Conservation (phyloP, 176 grass and related monocot genomes). For the Hyparrhenia diplandra region DNA sequence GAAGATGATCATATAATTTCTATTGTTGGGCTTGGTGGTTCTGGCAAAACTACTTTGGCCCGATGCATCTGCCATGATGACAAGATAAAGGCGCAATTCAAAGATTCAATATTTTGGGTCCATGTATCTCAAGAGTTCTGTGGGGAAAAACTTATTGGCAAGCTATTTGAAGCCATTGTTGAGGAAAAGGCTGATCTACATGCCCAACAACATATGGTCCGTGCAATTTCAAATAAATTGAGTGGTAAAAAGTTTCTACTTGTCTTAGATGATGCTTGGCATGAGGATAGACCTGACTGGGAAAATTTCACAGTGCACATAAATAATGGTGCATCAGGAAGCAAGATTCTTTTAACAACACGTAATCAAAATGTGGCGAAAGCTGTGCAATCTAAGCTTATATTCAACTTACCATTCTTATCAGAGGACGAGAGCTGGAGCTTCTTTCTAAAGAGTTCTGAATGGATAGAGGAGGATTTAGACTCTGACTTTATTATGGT, state of each 20-base stretch:
- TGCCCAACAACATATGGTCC: background rate
- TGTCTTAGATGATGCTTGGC: conserved; percentile 40
- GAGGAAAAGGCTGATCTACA: background rate
- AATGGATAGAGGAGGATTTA: background rate
- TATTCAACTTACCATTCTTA: background rate
- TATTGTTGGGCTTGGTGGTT: no score
- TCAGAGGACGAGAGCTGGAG: background rate
- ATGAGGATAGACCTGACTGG: background rate
- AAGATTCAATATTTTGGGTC: no score
- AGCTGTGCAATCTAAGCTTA: background rate
- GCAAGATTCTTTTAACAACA: conserved; percentile 32
- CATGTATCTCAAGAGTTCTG: background rate
- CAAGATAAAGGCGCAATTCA: no score
- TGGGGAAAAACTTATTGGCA: background rate
- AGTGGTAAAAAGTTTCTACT: background rate
- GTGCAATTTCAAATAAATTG: background rate
- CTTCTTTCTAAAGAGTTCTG: conserved; percentile 3
- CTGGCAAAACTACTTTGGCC: no score
- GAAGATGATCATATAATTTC: no score
- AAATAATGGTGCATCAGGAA: background rate
- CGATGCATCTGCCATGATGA: no score
- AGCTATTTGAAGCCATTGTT: background rate
- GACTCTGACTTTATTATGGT: background rate
- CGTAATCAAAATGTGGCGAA: background rate
- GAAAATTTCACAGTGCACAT: background rate